These are phyloP conservation scores for Misopates orontium DNA, from an alignment of 257 asterid genomes.

Conservation along the genomic window DNA sequence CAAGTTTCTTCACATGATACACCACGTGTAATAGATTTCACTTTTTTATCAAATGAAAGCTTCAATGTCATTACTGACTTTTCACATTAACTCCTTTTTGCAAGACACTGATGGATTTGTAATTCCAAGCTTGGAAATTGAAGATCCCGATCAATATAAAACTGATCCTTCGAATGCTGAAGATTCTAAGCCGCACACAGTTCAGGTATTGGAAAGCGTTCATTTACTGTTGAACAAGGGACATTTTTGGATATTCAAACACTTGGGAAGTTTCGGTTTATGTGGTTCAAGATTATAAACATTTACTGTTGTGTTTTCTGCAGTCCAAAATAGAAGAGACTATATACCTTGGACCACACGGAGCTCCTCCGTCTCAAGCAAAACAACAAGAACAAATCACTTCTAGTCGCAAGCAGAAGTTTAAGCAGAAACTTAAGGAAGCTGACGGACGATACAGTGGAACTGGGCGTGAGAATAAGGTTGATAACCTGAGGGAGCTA, in stretches of 20 bases:
- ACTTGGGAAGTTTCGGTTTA: background rate
- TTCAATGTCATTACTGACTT: background rate
- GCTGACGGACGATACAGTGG: conserved; percentile 64
- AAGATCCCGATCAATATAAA: conserved; percentile 38
- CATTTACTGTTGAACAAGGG: background rate
- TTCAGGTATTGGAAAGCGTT: conserved; percentile 40
- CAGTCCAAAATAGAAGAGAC: conserved; percentile 64
- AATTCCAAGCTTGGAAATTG: conserved; percentile 19
- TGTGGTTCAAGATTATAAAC: conserved; percentile 2
- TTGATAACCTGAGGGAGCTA: conserved; percentile 75
- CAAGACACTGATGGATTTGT: conserved; percentile 87
- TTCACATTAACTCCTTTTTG: conserved; percentile 17
- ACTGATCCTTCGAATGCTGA: conserved; percentile 41
- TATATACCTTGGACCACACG: conserved; percentile 93
- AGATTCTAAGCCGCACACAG: conserved; percentile 43
- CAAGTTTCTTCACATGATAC: background rate
- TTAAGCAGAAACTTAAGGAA: conserved; percentile 79
- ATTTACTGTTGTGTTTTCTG: conserved; percentile 14
- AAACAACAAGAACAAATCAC: conserved; percentile 63
- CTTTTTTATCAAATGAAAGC: no score
- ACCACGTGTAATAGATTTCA: background rate
- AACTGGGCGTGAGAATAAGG: conserved; percentile 76
- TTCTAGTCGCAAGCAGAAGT: conserved; percentile 63
- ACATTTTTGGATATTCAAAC: background rate
- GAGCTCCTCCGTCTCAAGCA: conserved; percentile 84